Base-by-base conservation (phyloP, 2,329 filamentous ascomycete genomes). In the Diplodia scrobiculata region DNA sequence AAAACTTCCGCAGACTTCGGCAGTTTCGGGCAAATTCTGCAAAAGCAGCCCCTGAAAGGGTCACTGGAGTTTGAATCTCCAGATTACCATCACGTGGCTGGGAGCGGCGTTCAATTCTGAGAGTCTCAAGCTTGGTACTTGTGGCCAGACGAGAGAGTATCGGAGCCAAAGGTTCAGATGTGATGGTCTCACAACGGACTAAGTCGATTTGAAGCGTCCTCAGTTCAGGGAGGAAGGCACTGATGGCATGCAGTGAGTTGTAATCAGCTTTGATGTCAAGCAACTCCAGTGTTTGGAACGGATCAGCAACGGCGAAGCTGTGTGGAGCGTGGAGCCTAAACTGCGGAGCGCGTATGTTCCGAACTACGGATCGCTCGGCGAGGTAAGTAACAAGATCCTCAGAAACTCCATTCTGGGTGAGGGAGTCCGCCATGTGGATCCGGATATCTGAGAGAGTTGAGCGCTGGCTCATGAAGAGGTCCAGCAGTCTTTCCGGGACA, bases 181-280 rank as follows among this genome's bases (percentile, higher is more conserved):
- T 9, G 7, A 52, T 1, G 5, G 11, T 13, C 29, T 51, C n/a
- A 9, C 47, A 52, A 13, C 47, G 59, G 14, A 51, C 45, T 19
- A 63, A n/a, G n/a, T 27, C 21, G 19, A 48, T 27, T 17, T 41
- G 38, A 48, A 60, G 55, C 14, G 25, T 60, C 55, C 29, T 60
- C 25, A 60, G 19, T 17, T 27, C n/a, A 17, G 55, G 55, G 11
- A 60, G 55, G 13, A 34, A 51, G 50, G 29, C 45, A 27, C 45
- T 52, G 59, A 63, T 50, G 29, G 47, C 14, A 32, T 38, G n/a
- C 7, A 63, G 19, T 21, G 59, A 36, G 11, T 29, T 14, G 32
- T 63, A 63, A 51, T 63, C 48, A 38, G 45, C 41, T 34, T n/a
- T 63, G 29, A 48, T 52, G 5, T 63, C 59, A 52, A 63, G 59